Percentiles rank a stretch among this genome's conserved stretches.
These are phyloP conservation scores for Ganoderma boninense DNA, from an alignment of 1,284 basidiomycete genomes.

Conservation along the genomic window DNA sequence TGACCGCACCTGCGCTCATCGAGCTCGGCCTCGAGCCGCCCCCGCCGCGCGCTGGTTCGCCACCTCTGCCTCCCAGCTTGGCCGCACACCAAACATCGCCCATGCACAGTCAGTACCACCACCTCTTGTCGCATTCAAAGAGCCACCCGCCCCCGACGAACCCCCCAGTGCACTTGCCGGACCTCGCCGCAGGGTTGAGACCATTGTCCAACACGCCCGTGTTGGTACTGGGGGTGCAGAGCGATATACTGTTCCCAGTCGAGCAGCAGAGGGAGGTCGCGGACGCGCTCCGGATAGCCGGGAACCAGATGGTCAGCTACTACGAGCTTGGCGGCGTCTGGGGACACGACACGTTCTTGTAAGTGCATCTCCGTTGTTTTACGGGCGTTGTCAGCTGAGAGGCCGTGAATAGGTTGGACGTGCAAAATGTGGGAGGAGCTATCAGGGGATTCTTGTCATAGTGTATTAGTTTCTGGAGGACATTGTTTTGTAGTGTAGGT, in stretches of 20 bases:
- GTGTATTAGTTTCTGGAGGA: background rate
- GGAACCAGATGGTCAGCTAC: slow-evolving; percentile 90
- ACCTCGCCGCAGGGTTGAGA: slow-evolving; percentile 84
- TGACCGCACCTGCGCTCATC: slow-evolving; percentile 83
- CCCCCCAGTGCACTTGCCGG: slow-evolving; percentile 79
- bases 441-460: slow-evolving; percentile 77
- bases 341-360: slow-evolving; percentile 97
- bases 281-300: slow-evolving; percentile 90
- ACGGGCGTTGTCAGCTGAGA: slow-evolving; percentile 9
- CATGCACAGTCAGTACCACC: slow-evolving; percentile 38
- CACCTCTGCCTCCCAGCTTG: slow-evolving; percentile 38
- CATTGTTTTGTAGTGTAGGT: background rate
- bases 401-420: slow-evolving; percentile 60
- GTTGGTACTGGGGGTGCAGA: slow-evolving; percentile 94
- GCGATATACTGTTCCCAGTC: slow-evolving; percentile 96
- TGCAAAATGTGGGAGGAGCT: slow-evolving; percentile 82
- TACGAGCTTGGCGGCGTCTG: slow-evolving; percentile 98
- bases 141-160: slow-evolving; percentile 75
- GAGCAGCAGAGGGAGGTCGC: slow-evolving; percentile 97
- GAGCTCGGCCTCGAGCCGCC: slow-evolving; percentile 64
- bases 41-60: slow-evolving; percentile 36
- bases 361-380: slow-evolving; percentile 38
- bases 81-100: slow-evolving; percentile 39
- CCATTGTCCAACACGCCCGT: slow-evolving; percentile 84
- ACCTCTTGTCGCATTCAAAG: slow-evolving; percentile 64